Evolutionary conservation across 352 stramenopile species (phyloP).

Genomic region (Phytophthora boehmeriae): DNA sequence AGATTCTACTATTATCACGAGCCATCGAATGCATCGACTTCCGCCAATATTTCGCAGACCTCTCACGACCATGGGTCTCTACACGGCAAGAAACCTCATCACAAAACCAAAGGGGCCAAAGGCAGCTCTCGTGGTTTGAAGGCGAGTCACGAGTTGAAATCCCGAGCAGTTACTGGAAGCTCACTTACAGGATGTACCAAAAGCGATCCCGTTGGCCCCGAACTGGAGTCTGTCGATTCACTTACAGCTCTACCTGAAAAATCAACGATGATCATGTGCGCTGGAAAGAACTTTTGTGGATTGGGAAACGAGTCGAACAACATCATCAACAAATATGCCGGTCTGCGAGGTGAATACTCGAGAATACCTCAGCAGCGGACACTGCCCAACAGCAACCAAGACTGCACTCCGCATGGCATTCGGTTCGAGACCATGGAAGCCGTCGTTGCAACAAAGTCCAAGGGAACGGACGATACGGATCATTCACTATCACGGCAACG

Average conservation of each 20-base stretch:
- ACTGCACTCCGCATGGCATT: constrained; percentile 1
- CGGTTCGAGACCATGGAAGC: background rate
- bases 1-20: constrained; percentile 35
- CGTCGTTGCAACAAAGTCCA: background rate
- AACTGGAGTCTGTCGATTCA: background rate
- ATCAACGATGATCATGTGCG: constrained; percentile 28
- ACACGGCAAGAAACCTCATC: constrained; percentile 20
- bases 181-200: too few relatives aligned
- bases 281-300: constrained; percentile 27
- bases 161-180: background rate
- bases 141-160: constrained; percentile 1
- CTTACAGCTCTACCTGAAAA: background rate
- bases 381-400: background rate
- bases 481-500: constrained; percentile 18
- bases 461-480: background rate
- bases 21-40: constrained; percentile 7
- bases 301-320: constrained; percentile 3
- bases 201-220: background rate
- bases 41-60: background rate
- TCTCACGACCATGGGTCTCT: constrained; percentile 1
- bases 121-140: constrained; percentile 1
- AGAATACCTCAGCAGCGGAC: background rate
- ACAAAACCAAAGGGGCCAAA: constrained; percentile 10
- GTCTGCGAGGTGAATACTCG: constrained; percentile 1
- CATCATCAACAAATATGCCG: constrained; percentile 6